Evolutionary conservation across 2,329 filamentous ascomycete genomes (phyloP), one percentile per base, ranked within the genome.

Genomic region (Rhynchosporium graminicola): DNA sequence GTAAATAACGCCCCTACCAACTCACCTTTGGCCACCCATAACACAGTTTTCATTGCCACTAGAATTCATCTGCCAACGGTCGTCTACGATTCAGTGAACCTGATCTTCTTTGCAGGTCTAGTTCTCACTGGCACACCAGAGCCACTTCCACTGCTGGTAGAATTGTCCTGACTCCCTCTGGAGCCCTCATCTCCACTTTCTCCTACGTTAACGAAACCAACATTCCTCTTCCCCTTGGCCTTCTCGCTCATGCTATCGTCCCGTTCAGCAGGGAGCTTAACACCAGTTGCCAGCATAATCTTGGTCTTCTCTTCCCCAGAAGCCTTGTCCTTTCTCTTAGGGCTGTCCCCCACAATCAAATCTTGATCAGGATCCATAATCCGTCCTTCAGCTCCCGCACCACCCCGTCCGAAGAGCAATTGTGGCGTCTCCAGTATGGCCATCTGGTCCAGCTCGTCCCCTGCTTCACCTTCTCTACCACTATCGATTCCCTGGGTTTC

Each of bases 331-430:
- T 55, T 48, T 40, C 15, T 45, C 20, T 56, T 59, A 3, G 61
- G 63, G 56, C 63, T 66, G 12, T 63, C 56, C 9, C 65, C 63
- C n/a, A 58, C 7, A n/a, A 72, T 38, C 4, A 71, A 54, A 56
- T 68, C 68, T 8, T 64, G 63, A 65, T 72, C 67, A n/a, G 67
- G 69, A 63, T 71, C 63, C 63, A 40, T 61, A 43, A 9, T 47
- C 48, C 15, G 33, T 57, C 28, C 28, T 20, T 20, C 20, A 20
- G 15, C n/a, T n/a, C 7, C 12, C 42, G 20, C 43, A 38, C 10
- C 52, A 26, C 60, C 64, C 46, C 52, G 65, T 7, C 82, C 79
- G 61, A 87, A 86, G 3, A 86, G 71, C 15, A 74, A 76, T 67
- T 82, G 81, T 3, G 82, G 79, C 4, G 69, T 70, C 45, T 71